A percentile compares a stretch with the other conserved stretches of the same genome.
Conservation (phyloP, 441 rosid species). For the Lepidium campestre region DNA sequence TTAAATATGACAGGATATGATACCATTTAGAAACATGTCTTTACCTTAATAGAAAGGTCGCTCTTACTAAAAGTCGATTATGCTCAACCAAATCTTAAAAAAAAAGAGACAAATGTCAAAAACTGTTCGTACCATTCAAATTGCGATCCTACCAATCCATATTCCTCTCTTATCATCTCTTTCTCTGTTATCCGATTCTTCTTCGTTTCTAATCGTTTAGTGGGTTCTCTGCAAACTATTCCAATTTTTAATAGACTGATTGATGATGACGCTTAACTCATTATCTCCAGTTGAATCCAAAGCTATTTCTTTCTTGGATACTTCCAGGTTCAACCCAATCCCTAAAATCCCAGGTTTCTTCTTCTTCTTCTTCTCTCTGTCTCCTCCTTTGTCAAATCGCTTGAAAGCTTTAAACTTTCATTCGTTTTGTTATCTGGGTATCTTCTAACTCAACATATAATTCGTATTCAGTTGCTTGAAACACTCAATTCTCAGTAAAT, state of each 20-base stretch:
- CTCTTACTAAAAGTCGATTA: slow-evolving; percentile 3
- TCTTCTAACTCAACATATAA: background rate
- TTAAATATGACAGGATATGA: background rate
- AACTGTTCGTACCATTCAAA: slow-evolving; percentile 7
- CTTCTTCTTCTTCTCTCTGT: background rate
- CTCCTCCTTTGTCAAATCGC: background rate
- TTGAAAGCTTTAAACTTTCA: background rate
- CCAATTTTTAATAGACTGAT: slow-evolving; percentile 13
- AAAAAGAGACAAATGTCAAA: background rate
- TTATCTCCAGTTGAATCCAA: slow-evolving; percentile 52
- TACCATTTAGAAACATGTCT: background rate
- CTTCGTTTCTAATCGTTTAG: slow-evolving; percentile 6
- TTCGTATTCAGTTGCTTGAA: background rate
- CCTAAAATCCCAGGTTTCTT: slow-evolving; percentile 51
- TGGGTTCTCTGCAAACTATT: slow-evolving; percentile 7
- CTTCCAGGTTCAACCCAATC: slow-evolving; percentile 36
- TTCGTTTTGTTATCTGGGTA: background rate
- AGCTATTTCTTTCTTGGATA: slow-evolving; percentile 53
- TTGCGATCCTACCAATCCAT: slow-evolving; percentile 3
- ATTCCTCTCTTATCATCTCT: slow-evolving; percentile 12
- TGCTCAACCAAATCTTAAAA: background rate
- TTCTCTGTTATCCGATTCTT: background rate
- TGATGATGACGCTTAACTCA: slow-evolving; percentile 62
- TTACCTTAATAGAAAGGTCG: background rate
- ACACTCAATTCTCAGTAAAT: background rate